These are phyloP conservation scores for Exobasidium rhododendri DNA, from an alignment of 1,284 basidiomycete genomes.

Conservation along the genomic window DNA sequence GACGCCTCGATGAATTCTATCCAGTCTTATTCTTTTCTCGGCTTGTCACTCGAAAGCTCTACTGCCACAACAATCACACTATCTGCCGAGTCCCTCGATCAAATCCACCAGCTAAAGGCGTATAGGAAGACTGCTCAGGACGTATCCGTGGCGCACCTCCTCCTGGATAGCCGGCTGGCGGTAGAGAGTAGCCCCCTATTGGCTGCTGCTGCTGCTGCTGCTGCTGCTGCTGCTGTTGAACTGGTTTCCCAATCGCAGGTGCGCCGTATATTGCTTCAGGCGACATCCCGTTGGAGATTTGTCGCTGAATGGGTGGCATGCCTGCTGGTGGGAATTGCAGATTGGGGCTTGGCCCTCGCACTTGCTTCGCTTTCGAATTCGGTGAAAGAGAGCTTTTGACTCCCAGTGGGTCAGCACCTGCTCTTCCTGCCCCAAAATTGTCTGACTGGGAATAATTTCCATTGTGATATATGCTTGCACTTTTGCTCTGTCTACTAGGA, in stretches of 20 bases:
- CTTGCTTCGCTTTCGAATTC: background rate
- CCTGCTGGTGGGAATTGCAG: background rate
- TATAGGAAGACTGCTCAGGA: background rate
- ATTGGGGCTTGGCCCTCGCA: background rate
- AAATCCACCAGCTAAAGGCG: constrained; percentile 7
- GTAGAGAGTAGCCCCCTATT: background rate
- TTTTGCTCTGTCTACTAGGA: background rate
- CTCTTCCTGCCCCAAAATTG: constrained; percentile 15
- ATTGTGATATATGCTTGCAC: constrained; percentile 6
- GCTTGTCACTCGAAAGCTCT: too few species aligned
- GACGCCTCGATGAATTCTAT: too few species aligned
- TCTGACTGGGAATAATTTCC: constrained; percentile 1
- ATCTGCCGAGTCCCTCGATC: background rate
- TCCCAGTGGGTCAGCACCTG: constrained; percentile 8
- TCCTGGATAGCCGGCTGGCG: background rate
- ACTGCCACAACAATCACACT: background rate
- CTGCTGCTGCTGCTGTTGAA: background rate
- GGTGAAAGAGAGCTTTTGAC: background rate
- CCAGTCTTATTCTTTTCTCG: too few species aligned
- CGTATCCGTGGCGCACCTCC: constrained; percentile 8
- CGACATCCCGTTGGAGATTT: background rate
- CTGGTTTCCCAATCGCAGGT: background rate
- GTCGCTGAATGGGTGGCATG: background rate
- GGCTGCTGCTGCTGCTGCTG: background rate
- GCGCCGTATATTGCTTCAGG: background rate